Conservation (phyloP, 129 eudicot genomes). For the Heracleum sosnowskyi region DNA sequence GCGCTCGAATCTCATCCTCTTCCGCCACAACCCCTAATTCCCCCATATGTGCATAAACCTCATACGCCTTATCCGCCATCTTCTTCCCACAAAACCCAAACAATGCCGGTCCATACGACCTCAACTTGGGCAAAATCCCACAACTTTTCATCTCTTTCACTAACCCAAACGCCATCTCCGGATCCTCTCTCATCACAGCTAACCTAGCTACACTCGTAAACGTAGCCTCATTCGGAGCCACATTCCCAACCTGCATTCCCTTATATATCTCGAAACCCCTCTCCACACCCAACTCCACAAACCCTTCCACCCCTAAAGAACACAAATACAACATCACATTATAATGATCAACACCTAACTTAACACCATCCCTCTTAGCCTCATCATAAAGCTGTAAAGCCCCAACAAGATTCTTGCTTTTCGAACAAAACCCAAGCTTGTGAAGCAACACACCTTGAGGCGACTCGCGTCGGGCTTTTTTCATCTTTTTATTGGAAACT, state of each 20-base stretch:
- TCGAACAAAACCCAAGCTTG: conserved; percentile 57
- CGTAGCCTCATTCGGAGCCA: conserved; percentile 80
- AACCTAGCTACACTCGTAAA: conserved; percentile 83
- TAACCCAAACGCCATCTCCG: conserved; percentile 74
- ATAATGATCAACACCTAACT: conserved; percentile 47
- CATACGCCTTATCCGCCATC: conserved; percentile 66
- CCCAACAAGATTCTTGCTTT: conserved; percentile 29
- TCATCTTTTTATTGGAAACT: conserved; percentile 18
- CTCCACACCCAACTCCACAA: conserved; percentile 27
- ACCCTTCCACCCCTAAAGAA: conserved; percentile 19
- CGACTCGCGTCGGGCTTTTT: conserved; percentile 31
- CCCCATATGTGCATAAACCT: conserved; percentile 77
- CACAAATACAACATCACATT: conserved; percentile 73
- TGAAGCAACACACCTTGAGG: conserved; percentile 41
- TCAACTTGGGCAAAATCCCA: conserved; percentile 60
- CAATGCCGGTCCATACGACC: conserved; percentile 89
- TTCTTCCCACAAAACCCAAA: conserved; percentile 63
- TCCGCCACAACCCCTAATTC: conserved; percentile 59
- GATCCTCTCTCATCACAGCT: conserved; percentile 70
- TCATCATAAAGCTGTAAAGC: conserved; percentile 66
- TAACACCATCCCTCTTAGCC: conserved; percentile 33
- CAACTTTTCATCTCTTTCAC: conserved; percentile 62
- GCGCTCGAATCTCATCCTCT: conserved; percentile 57
- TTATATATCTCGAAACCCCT: conserved; percentile 78
- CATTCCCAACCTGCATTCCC: conserved; percentile 41